Conservation (phyloP, 345 rosid species). For the Gossypium bickii region DNA sequence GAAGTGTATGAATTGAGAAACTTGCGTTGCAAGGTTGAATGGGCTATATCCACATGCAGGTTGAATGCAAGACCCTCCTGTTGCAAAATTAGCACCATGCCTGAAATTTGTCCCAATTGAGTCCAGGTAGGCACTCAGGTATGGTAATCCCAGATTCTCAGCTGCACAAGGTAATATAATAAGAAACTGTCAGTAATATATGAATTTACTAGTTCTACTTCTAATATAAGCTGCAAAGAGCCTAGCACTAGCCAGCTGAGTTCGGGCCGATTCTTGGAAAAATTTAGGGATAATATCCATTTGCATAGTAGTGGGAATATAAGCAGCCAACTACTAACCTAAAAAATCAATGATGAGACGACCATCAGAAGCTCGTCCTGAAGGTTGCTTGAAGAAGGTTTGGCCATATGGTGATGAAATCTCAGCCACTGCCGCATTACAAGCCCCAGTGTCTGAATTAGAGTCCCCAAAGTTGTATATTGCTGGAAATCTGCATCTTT, state of each 20-base stretch:
- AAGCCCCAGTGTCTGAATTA: not conserved
- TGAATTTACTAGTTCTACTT: not conserved
- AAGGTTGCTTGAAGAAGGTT: slow-evolving; percentile 12
- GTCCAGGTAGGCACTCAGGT: slow-evolving; percentile 59
- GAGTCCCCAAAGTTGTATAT: not conserved
- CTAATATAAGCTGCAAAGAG: not conserved
- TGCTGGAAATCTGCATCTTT: not conserved
- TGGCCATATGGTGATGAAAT: slow-evolving; percentile 1
- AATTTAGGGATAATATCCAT: too few species aligned
- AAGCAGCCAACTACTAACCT: not conserved
- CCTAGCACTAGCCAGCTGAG: not conserved
- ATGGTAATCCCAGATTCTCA: slow-evolving; percentile 51
- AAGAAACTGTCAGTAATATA: not conserved
- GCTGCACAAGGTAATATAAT: slow-evolving; percentile 29
- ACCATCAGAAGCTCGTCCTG: slow-evolving; percentile 12
- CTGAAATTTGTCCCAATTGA: slow-evolving; percentile 55
- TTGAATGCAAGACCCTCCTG: slow-evolving; percentile 63
- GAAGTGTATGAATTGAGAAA: slow-evolving; percentile 50
- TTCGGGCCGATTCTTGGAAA: too few species aligned
- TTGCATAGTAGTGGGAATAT: not conserved
- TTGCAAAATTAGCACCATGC: slow-evolving; percentile 69
- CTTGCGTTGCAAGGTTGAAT: slow-evolving; percentile 55
- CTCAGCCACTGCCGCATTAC: slow-evolving; percentile 4
- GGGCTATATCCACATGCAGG: slow-evolving; percentile 45
- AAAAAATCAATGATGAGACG: slow-evolving; percentile 7